Conservation (phyloP, 2,329 filamentous ascomycete species). For the Fusarium sublunatum region DNA sequence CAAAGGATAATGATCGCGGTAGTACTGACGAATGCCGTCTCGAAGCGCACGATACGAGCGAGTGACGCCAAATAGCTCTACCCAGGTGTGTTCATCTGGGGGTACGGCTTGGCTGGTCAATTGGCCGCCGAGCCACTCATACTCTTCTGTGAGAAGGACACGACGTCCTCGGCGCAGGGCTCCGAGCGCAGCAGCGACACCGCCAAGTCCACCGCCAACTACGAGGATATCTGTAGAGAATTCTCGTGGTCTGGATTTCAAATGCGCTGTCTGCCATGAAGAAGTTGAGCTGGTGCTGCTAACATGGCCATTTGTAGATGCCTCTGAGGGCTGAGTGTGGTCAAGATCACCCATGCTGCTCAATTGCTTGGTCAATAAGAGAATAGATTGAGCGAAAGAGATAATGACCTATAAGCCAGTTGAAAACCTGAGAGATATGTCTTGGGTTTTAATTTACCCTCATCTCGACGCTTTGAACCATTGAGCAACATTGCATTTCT, state of each 20-base stretch:
- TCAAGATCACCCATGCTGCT: constrained; percentile 23
- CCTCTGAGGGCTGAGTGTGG: background rate
- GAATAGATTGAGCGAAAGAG: background rate
- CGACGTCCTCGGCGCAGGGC: constrained; percentile 40
- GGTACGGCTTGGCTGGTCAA: constrained; percentile 47
- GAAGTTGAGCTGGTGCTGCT: background rate
- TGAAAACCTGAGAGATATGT: background rate
- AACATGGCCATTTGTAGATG: background rate
- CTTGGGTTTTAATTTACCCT: constrained; percentile 13
- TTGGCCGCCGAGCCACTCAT: constrained; percentile 47
- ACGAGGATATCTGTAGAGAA: constrained; percentile 44
- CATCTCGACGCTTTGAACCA: background rate
- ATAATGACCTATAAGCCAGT: background rate
- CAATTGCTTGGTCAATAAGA: background rate
- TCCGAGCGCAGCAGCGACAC: constrained; percentile 45
- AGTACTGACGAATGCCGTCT: constrained; percentile 43
- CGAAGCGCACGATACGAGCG: constrained; percentile 43
- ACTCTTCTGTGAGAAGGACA: constrained; percentile 45
- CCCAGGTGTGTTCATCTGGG: constrained; percentile 47
- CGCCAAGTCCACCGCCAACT: constrained; percentile 42
- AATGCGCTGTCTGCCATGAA: constrained; percentile 21
- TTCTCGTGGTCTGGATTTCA: background rate
- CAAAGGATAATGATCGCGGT: constrained; percentile 44
- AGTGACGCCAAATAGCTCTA: constrained; percentile 46
- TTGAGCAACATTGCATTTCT: background rate